Percentiles rank a stretch among this genome's conserved stretches.
Conservation (phyloP, 495 filamentous ascomycete species). For the Aspergillus asperescens region DNA sequence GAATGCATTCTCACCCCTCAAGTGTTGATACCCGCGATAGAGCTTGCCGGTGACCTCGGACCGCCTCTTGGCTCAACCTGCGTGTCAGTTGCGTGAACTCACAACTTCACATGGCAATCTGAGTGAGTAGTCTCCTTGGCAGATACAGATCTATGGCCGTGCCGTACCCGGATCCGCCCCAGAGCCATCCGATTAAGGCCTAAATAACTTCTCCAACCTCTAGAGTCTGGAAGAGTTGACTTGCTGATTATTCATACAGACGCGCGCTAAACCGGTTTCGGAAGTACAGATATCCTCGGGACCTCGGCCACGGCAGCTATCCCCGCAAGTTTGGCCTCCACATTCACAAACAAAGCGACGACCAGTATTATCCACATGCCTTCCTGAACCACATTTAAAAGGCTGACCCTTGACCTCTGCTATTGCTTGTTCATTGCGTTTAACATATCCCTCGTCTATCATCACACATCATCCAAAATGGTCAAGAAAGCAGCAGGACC, state of each 20-base stretch:
- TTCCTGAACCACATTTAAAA: not conserved
- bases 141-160: not conserved
- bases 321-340: slow-evolving; percentile 21
- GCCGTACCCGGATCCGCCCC: not conserved
- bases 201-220: too few relatives aligned
- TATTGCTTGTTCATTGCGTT: not conserved
- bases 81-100: not conserved
- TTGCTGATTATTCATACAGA: too few relatives aligned
- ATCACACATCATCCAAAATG: slow-evolving; percentile 28
- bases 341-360: slow-evolving; percentile 10
- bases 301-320: slow-evolving; percentile 20
- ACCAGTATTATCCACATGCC: slow-evolving; percentile 8
- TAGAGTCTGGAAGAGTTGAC: too few relatives aligned
- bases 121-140: not conserved
- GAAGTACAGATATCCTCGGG: slow-evolving; percentile 19
- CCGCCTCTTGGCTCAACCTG: not conserved
- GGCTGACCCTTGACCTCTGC: not conserved
- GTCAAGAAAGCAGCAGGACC: slow-evolving; percentile 47
- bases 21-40: too few relatives aligned
- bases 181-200: too few relatives aligned
- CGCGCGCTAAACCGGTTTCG: slow-evolving; percentile 1
- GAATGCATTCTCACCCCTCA: too few relatives aligned
- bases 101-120: slow-evolving; percentile 1
- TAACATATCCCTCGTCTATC: not conserved
- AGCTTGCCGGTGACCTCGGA: slow-evolving; percentile 2